Percentiles rank a stretch among this genome's conserved stretches.
Evolutionary conservation across 192 early-diverging fungal species (phyloP).

Genomic region (Dispira simplex): DNA sequence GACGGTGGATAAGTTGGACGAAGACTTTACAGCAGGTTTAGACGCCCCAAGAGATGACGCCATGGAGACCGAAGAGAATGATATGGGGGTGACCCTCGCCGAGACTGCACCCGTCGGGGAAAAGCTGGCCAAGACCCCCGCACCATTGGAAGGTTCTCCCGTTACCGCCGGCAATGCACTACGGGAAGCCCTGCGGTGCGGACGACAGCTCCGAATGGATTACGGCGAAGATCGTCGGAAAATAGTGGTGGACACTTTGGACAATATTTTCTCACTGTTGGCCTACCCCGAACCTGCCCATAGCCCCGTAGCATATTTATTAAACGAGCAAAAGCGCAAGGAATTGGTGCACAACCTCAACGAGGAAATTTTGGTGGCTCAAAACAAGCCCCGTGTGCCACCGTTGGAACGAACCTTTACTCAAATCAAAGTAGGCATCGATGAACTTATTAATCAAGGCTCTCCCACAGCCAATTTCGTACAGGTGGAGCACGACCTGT

Average conservation of each 20-base stretch:
- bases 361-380: constrained; percentile 43
- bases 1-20: constrained; percentile 10
- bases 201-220: constrained; percentile 37
- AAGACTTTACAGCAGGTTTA: not conserved
- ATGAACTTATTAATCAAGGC: constrained; percentile 21
- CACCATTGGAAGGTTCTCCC: not conserved
- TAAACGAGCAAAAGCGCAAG: constrained; percentile 34
- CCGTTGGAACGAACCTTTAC: constrained; percentile 33
- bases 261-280: constrained; percentile 42
- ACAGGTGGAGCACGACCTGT: constrained; percentile 24
- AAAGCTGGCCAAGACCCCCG: constrained; percentile 16
- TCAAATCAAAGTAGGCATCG: constrained; percentile 20
- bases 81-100: constrained; percentile 18
- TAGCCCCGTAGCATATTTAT: constrained; percentile 30
- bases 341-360: constrained; percentile 49
- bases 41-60: not conserved
- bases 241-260: constrained; percentile 26
- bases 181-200: constrained; percentile 27
- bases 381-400: constrained; percentile 36
- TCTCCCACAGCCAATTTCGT: constrained; percentile 23
- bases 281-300: constrained; percentile 45
- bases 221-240: constrained; percentile 28
- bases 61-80: constrained; percentile 12
- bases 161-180: constrained; percentile 13
- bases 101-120: constrained; percentile 11